A percentile compares a stretch with the other conserved stretches of the same genome.
Conservation (phyloP, 169 alveolate species). For the Cytauxzoon felis region DNA sequence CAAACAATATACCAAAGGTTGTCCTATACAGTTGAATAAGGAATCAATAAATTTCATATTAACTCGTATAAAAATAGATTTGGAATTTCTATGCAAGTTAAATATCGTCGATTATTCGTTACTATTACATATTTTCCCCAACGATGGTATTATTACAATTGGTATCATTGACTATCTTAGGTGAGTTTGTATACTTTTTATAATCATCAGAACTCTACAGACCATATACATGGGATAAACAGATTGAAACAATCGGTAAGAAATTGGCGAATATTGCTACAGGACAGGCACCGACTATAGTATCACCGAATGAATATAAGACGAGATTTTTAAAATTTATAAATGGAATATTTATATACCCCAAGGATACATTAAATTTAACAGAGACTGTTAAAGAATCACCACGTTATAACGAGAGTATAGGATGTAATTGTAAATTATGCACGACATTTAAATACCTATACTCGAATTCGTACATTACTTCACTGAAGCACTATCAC, state of each 20-base stretch:
- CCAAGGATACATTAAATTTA: not conserved
- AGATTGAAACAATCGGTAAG: conserved; percentile 62
- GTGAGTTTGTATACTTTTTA: not conserved
- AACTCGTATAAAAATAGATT: conserved; percentile 16
- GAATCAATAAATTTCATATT: not conserved
- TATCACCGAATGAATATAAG: conserved; percentile 56
- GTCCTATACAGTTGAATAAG: conserved; percentile 40
- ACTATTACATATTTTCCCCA: conserved; percentile 47
- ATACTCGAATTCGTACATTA: conserved; percentile 4
- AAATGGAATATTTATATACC: conserved; percentile 7
- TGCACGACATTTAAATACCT: not conserved
- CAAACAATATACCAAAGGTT: conserved; percentile 52
- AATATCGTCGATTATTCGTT: conserved; percentile 60
- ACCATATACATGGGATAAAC: conserved; percentile 68
- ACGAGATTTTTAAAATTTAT: conserved; percentile 35
- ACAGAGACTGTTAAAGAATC: not conserved
- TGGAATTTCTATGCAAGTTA: conserved; percentile 37
- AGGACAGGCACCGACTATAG: conserved; percentile 59
- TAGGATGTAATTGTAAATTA: conserved; percentile 10
- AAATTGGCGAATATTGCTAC: conserved; percentile 57
- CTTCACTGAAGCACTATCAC: conserved; percentile 34
- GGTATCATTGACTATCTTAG: conserved; percentile 57
- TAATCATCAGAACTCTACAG: not conserved
- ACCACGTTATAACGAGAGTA: not conserved
- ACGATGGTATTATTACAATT: conserved; percentile 20